Conservation (phyloP, 176 grass and related monocot species). For the Bromus sterilis region DNA sequence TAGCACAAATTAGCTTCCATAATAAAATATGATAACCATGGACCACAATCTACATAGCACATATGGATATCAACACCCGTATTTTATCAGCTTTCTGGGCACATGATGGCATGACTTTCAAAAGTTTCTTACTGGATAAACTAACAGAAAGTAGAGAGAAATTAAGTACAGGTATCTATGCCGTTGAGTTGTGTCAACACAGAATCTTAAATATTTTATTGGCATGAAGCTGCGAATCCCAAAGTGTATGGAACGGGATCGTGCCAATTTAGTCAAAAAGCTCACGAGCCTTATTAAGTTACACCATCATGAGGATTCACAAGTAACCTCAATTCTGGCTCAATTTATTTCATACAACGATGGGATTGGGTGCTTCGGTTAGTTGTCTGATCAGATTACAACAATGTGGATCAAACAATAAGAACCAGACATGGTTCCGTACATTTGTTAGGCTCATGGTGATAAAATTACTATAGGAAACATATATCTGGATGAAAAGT, state of each 20-base stretch:
- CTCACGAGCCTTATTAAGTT: neutral
- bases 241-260: neutral
- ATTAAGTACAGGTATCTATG: neutral
- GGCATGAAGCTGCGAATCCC: conserved; percentile 14
- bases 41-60: neutral
- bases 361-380: neutral
- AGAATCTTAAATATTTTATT: neutral
- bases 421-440: neutral
- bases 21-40: neutral
- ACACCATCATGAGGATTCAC: neutral
- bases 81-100: neutral
- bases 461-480: neutral
- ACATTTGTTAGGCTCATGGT: neutral
- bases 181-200: neutral
- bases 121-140: neutral
- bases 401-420: neutral
- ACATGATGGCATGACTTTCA: neutral
- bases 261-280: neutral
- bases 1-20: neutral
- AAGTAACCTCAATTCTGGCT: neutral
- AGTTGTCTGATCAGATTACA: neutral
- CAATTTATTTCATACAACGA: neutral
- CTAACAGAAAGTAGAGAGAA: neutral
- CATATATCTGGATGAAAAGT: neutral
- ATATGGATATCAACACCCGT: neutral